phyloP scores from a whole-genome alignment of 176 grass and related monocot species.

The Triticum turgidum region DNA sequence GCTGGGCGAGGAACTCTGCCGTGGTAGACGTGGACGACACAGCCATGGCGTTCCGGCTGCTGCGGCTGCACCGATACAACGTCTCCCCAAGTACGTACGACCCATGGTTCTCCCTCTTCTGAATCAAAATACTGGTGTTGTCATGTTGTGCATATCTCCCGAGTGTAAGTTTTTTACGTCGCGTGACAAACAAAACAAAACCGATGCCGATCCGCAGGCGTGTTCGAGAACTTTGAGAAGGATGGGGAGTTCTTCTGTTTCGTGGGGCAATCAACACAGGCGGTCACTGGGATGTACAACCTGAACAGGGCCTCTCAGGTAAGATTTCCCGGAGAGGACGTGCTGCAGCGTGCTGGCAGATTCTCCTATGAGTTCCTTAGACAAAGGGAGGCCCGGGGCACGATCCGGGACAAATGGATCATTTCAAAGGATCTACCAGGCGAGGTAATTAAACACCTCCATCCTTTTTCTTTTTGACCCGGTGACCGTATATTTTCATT shows the following conservation, averaged over 20 bases:
- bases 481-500: too few relatives aligned
- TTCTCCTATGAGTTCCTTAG: constrained; percentile 56
- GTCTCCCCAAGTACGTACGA: constrained; percentile 58
- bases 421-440: constrained; percentile 63
- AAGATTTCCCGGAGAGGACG: constrained; percentile 51
- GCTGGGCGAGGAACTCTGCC: constrained; percentile 74
- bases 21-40: constrained; percentile 87
- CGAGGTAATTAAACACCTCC: constrained; percentile 54
- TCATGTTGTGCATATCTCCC: neutral
- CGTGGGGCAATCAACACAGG: constrained; percentile 84
- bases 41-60: constrained; percentile 80
- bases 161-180: neutral
- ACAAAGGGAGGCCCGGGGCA: constrained; percentile 33
- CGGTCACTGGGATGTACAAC: constrained; percentile 94
- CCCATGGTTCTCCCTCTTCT: neutral
- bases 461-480: neutral
- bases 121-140: neutral
- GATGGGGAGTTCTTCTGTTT: constrained; percentile 88
- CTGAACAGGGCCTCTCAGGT: constrained; percentile 68
- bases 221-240: constrained; percentile 87
- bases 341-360: constrained; percentile 41
- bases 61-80: constrained; percentile 75
- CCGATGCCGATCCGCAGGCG: constrained; percentile 35
- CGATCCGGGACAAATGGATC: constrained; percentile 69
- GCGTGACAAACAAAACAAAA: neutral